These are phyloP conservation scores for Debaryomyces tyrocola DNA, from an alignment of 805 yeast genomes.

Conservation along the genomic window DNA sequence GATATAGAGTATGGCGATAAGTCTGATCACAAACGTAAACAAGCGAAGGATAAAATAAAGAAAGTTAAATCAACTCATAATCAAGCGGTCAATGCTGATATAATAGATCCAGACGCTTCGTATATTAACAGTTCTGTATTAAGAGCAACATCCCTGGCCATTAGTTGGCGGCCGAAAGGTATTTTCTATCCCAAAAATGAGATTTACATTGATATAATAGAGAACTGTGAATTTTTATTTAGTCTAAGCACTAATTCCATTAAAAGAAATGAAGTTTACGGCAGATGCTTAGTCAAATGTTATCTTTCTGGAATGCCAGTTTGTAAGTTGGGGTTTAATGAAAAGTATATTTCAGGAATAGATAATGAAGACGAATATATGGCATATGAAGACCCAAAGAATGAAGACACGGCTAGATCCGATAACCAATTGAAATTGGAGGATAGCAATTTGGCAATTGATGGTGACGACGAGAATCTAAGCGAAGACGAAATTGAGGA, in stretches of 20 bases:
- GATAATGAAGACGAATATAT: slow-evolving; percentile 18
- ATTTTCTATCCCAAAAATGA: slow-evolving; percentile 45
- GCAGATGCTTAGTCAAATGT: slow-evolving; percentile 34
- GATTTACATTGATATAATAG: slow-evolving; percentile 42
- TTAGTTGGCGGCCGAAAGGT: slow-evolving; percentile 48
- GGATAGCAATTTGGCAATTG: slow-evolving; percentile 8
- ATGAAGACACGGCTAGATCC: neutral
- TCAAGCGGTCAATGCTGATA: slow-evolving; percentile 35
- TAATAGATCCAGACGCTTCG: slow-evolving; percentile 19
- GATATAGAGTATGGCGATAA: slow-evolving; percentile 6
- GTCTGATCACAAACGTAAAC: slow-evolving; percentile 7
- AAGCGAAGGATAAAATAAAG: slow-evolving; percentile 9
- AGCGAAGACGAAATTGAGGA: slow-evolving; percentile 6
- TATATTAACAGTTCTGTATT: slow-evolving; percentile 67
- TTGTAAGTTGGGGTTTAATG: slow-evolving; percentile 43
- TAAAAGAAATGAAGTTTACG: slow-evolving; percentile 33
- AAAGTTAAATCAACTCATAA: slow-evolving; percentile 38
- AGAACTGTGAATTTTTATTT: slow-evolving; percentile 35
- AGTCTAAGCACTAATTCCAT: slow-evolving; percentile 29
- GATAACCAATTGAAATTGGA: slow-evolving; percentile 11
- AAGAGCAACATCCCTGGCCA: slow-evolving; percentile 67
- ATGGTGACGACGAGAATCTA: slow-evolving; percentile 7
- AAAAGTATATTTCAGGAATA: slow-evolving; percentile 34
- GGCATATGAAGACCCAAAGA: slow-evolving; percentile 3
- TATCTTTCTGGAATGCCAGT: slow-evolving; percentile 47